A percentile compares a stretch with the other conserved stretches of the same genome.
These are phyloP conservation scores for Aspergillus nomiae DNA, from an alignment of 2,329 filamentous ascomycete genomes.

Conservation along the genomic window DNA sequence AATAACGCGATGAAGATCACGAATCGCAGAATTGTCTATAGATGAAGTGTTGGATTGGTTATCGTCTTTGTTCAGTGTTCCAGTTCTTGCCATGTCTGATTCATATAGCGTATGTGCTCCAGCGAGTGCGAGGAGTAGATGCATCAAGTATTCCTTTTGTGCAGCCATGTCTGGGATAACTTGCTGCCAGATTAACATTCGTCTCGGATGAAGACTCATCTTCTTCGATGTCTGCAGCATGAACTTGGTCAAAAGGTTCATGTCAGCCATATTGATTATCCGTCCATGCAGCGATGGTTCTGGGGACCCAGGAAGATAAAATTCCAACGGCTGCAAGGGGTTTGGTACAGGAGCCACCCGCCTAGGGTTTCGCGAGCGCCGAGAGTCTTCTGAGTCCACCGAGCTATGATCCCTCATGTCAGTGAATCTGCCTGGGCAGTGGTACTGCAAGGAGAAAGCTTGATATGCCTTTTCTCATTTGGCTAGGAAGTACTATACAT, in stretches of 20 bases:
- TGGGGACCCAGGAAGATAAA: conserved; percentile 1
- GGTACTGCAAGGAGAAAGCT: too few relatives aligned
- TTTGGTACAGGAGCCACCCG: too few relatives aligned
- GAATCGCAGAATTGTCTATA: too few relatives aligned
- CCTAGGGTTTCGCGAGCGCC: too few relatives aligned
- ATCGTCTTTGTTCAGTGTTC: too few relatives aligned
- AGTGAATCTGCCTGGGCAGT: too few relatives aligned
- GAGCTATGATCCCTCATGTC: not conserved
- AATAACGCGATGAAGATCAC: conserved; percentile 8
- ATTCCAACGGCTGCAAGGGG: conserved; percentile 16
- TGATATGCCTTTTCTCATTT: too few relatives aligned
- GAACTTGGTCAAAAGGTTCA: conserved; percentile 22
- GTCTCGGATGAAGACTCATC: conserved; percentile 14
- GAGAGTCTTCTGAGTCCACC: too few relatives aligned
- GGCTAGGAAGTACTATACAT: too few relatives aligned
- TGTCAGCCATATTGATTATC: conserved; percentile 21
- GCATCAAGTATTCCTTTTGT: conserved; percentile 24
- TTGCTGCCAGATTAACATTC: conserved; percentile 18
- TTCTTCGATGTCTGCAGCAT: conserved; percentile 18
- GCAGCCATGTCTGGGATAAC: conserved; percentile 25
- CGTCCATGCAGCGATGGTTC: not conserved
- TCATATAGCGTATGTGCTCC: conserved; percentile 7
- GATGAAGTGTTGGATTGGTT: too few relatives aligned
- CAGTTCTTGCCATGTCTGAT: too few relatives aligned
- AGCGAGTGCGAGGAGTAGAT: conserved; percentile 27